Base-by-base conservation (phyloP, 2,329 filamentous ascomycete genomes). In the Venturia effusa region DNA sequence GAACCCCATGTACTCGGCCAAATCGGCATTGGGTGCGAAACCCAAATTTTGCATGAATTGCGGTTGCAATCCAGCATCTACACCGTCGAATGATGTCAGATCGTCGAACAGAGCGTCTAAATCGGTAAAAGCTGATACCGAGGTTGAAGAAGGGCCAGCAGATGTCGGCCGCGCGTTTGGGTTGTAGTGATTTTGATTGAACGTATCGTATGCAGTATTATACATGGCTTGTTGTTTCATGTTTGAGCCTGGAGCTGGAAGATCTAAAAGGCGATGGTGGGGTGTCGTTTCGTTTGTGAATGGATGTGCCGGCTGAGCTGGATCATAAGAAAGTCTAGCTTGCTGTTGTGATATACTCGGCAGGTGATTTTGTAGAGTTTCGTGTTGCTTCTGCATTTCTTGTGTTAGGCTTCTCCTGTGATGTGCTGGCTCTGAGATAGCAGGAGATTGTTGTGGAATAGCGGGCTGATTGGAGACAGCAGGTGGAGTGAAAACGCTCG, bases 41-140 rank as follows among this genome's bases (percentile, higher is more conserved):
- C 85, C 85, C 24, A 88, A 75, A 68, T 88, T 88, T 55, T 83
- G 80, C 84, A 88, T 86, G 68, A 88, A 87, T 66, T 86, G 83
- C 1, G 83, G 78, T 67, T 86, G 83, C 15, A 80, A 78, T 32
- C 83, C 81, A 55, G 59, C 30, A 22, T 51, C 45, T 83, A 73
- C 41, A 2, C 78, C 81, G 68, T 85, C 83, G 39, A 84, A 73
- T 10, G 82, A 81, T 3, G 82, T 82, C 43, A 85, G 71, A 67
- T 85, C 82, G 61, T 84, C 83, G 66, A 84, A 84, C 62, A 84
- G 77, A 19, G 79, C 80, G 66, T 83, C 80, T 66, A 72, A 74
- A 70, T 81, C 64, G 72, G 76, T 66, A 67, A 74, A 61, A n/a
- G 34, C 59, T 19, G 51, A 34, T 32, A n/a, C 4, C 10, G 51